These are phyloP conservation scores for Sporisorium exsertum DNA, from an alignment of 1,284 basidiomycete genomes.

Conservation along the genomic window DNA sequence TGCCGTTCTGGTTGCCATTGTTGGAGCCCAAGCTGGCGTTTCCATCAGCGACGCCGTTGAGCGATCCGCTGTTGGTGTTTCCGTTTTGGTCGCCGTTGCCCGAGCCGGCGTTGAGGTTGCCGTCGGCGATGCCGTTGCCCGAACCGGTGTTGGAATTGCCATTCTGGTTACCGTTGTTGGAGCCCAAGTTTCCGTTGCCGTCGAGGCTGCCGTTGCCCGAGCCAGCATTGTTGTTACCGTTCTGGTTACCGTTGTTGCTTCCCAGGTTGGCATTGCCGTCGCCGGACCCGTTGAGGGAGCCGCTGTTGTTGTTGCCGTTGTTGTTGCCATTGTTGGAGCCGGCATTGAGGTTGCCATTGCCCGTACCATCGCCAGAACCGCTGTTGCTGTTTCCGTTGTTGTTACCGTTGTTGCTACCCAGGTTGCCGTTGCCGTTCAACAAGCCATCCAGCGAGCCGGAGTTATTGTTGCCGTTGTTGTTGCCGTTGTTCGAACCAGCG, in stretches of 20 bases:
- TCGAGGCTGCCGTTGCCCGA: conserved; percentile 8
- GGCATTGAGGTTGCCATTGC: conserved; percentile 7
- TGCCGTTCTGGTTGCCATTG: conserved; percentile 16
- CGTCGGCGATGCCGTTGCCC: conserved; percentile 6
- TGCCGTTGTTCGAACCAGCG: conserved; percentile 15
- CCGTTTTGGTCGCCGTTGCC: conserved; percentile 22
- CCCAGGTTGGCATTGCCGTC: conserved; percentile 12
- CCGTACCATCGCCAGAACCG: neutral
- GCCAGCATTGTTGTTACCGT: conserved; percentile 25
- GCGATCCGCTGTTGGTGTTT: conserved; percentile 7
- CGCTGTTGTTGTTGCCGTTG: conserved; percentile 17
- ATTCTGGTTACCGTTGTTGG: conserved; percentile 25
- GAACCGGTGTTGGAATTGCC: conserved; percentile 20
- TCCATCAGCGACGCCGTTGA: conserved; percentile 8
- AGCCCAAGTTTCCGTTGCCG: conserved; percentile 22
- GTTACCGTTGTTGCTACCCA: conserved; percentile 27
- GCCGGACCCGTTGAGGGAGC: conserved; percentile 1
- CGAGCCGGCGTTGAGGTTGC: conserved; percentile 11
- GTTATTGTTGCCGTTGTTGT: conserved; percentile 23
- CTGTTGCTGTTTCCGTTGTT: conserved; percentile 25
- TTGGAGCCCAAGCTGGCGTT: conserved; percentile 11
- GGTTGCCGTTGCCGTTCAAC: conserved; percentile 18
- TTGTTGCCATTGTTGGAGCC: conserved; percentile 17
- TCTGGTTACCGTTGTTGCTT: conserved; percentile 15
- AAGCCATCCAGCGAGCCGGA: conserved; percentile 15